Base-by-base conservation (phyloP, 768 basidiomycete genomes). In the Lentinula guzmanii region DNA sequence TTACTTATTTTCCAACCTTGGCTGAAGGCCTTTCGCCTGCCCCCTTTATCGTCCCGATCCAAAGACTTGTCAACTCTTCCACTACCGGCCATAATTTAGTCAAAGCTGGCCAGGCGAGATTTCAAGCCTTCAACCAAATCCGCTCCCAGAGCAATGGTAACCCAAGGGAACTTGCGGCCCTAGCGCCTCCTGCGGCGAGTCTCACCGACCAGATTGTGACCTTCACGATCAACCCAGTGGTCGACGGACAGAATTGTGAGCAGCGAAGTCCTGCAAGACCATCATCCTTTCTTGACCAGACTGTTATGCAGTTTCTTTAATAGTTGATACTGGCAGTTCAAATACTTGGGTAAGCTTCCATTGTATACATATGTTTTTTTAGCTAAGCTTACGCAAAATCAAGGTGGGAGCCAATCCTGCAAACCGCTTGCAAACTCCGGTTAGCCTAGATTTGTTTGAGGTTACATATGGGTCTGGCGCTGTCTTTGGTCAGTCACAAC, bases 301-400 rank as follows among this genome's bases (percentile, higher is more conserved):
- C 18, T n/a, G n/a, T n/a, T n/a, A 7, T 39, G 16, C 9, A 54
- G 53, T 37, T n/a, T 39, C 33, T 5, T 18, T 54, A 15, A 37
- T 54, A 39, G 53, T 54, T n/a, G 53, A 54, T 41, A 54, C 53
- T 21, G 53, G 53, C 3, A 54, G 53, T 39, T 54, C 53, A n/a
- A 54, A 54, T 39, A 54, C 53, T 39, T 54, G 53, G 53, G 53
- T 54, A 11, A 35, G 53, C 39, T 39, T 8, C 5, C 35, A n/a
- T 37, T 18, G 34, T 37, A 24, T 24, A 3, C 31, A 52, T 5
- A n/a, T 21, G 10, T 52, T 7, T 8, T 8, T 8, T n/a, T 33
- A 9, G 18, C 10, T 5, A 15, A 5, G n/a, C 37, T 15, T 6
- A 54, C 2, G 37, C 5, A 33, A 24, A 31, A 13, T 11, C 9